These are phyloP conservation scores for Xylaria sp. DNA, from an alignment of 2,329 filamentous ascomycete species.

Conservation along the genomic window DNA sequence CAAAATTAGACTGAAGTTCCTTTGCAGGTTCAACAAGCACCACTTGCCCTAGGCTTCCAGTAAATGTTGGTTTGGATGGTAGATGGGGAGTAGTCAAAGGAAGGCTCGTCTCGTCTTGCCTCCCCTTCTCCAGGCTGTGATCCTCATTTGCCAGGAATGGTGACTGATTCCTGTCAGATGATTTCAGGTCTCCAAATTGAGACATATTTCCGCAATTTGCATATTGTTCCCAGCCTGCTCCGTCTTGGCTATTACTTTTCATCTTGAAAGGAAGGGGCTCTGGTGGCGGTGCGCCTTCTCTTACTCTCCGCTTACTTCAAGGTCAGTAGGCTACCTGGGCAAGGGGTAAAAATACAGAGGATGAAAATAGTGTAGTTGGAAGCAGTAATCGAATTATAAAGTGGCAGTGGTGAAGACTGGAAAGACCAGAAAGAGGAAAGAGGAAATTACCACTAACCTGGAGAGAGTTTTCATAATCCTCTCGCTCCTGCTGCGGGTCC, in stretches of 20 bases:
- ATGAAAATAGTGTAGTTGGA: not conserved
- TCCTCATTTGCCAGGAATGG: not conserved
- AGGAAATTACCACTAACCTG: not conserved
- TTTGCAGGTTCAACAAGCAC: not conserved
- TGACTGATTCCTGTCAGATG: not conserved
- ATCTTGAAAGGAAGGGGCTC: not conserved
- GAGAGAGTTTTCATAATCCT: not conserved
- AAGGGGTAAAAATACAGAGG: not conserved
- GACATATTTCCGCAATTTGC: conserved; percentile 10
- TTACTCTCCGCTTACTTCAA: not conserved
- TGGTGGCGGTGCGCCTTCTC: not conserved
- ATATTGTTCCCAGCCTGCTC: conserved; percentile 25
- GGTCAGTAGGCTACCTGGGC: not conserved
- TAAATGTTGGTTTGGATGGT: not conserved
- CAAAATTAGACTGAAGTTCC: conserved; percentile 3
- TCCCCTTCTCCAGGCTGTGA: not conserved
- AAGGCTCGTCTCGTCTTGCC: not conserved
- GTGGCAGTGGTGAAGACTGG: not conserved
- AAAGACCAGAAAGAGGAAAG: not conserved
- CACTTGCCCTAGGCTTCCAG: not conserved
- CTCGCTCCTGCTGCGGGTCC: not conserved
- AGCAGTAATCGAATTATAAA: not conserved
- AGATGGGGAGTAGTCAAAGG: not conserved
- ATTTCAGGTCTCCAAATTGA: conserved; percentile 13
- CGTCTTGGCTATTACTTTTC: not conserved